These are phyloP conservation scores for Fusarium nanum DNA, from an alignment of 2,329 filamentous ascomycete species.

Conservation along the genomic window DNA sequence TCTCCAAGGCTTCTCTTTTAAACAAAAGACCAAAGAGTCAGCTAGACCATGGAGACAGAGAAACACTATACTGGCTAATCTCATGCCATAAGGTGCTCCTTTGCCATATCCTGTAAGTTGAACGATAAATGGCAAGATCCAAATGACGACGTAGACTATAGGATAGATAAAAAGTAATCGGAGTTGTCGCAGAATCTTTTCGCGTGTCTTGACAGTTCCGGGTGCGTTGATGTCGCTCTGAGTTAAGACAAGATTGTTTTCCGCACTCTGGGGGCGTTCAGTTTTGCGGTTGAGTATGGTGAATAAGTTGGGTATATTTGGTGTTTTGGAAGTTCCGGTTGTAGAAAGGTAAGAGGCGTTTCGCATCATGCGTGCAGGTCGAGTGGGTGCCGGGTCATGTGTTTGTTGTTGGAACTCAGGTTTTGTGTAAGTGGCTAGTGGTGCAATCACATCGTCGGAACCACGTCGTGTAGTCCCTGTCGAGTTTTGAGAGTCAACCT, in stretches of 20 bases:
- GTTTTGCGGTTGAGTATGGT: conserved; percentile 38
- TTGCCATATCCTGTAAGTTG: conserved; percentile 62
- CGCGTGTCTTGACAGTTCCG: conserved; percentile 56
- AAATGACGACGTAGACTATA: conserved; percentile 76
- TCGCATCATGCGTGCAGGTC: conserved; percentile 19
- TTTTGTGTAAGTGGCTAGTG: conserved; percentile 8
- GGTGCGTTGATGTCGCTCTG: conserved; percentile 40
- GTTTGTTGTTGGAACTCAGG: conserved; percentile 5
- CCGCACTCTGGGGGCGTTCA: conserved; percentile 31
- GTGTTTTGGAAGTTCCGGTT: conserved; percentile 20
- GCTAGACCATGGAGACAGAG: conserved; percentile 74
- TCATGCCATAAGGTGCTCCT: conserved; percentile 66
- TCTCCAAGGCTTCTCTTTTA: conserved; percentile 77
- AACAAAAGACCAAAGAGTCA: conserved; percentile 75
- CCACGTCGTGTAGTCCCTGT: conserved; percentile 20
- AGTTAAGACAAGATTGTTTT: conserved; percentile 24
- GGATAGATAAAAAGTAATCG: conserved; percentile 82
- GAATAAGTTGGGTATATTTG: conserved; percentile 46
- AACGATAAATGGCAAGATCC: conserved; percentile 76
- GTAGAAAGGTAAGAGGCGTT: conserved; percentile 6
- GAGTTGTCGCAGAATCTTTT: conserved; percentile 74
- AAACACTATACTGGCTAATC: conserved; percentile 66
- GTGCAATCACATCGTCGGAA: conserved; percentile 18
- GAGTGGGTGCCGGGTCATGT: neutral
- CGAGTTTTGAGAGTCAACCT: conserved; percentile 21